These are phyloP conservation scores for Allium sativum DNA, from an alignment of 106 monocot species.

Conservation along the genomic window DNA sequence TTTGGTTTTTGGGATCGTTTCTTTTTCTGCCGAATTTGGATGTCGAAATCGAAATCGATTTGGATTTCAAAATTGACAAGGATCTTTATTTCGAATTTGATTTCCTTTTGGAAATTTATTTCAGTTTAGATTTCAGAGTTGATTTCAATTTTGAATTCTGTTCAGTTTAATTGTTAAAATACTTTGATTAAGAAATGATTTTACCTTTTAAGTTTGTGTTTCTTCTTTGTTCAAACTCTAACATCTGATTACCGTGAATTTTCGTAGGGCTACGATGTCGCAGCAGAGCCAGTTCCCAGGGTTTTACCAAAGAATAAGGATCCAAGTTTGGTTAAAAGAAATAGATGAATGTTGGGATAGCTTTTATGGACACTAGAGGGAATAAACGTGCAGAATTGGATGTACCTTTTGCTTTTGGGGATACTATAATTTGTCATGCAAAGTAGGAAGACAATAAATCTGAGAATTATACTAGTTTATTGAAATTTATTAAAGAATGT, in stretches of 20 bases:
- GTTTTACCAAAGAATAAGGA: slow-evolving; percentile 66
- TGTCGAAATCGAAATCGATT: too few species aligned
- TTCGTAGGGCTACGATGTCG: slow-evolving; percentile 56
- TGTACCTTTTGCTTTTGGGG: background rate
- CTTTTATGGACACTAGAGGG: slow-evolving; percentile 93
- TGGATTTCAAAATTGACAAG: too few species aligned
- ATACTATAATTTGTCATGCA: background rate
- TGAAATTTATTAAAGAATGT: background rate
- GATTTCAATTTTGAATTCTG: too few species aligned
- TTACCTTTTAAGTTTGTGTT: too few species aligned
- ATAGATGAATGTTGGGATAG: slow-evolving; percentile 88
- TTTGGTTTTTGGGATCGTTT: too few species aligned
- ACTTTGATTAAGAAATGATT: too few species aligned
- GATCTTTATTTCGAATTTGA: too few species aligned
- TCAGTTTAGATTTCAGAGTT: too few species aligned
- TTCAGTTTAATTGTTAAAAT: too few species aligned
- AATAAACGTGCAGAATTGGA: background rate
- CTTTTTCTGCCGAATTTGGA: too few species aligned
- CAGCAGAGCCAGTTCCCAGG: slow-evolving; percentile 45
- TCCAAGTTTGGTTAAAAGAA: slow-evolving; percentile 77
- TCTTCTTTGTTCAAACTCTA: too few species aligned
- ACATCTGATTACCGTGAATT: background rate
- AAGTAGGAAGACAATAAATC: background rate
- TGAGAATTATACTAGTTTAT: background rate
- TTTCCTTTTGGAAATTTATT: too few species aligned